A percentile compares a stretch with the other conserved stretches of the same genome.
Conservation (phyloP, 441 rosid species). For the Monsonia emarginata region DNA sequence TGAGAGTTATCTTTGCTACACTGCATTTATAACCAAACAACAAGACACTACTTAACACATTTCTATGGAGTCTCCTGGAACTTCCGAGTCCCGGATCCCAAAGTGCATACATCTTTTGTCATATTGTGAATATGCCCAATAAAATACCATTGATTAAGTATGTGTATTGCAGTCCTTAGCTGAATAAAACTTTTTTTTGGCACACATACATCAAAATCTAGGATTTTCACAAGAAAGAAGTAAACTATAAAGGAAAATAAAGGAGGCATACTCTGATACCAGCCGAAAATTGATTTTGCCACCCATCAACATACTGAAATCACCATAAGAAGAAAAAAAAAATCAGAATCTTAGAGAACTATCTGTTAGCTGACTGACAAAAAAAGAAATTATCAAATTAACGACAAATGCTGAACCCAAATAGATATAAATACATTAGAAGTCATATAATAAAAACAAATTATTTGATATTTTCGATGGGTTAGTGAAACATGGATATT, state of each 20-base stretch:
- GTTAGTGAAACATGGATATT: background rate
- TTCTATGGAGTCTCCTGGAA: background rate
- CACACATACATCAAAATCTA: background rate
- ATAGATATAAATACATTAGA: background rate
- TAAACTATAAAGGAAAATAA: background rate
- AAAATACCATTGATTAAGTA: background rate
- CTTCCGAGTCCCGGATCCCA: background rate
- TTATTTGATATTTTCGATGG: background rate
- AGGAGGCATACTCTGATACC: slow-evolving; percentile 58
- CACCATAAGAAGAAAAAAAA: slow-evolving; percentile 2
- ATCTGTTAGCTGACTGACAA: background rate
- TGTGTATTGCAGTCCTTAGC: background rate
- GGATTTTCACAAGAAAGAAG: background rate
- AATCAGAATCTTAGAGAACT: background rate
- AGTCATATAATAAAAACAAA: background rate
- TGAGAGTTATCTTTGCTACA: background rate
- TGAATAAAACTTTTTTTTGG: background rate
- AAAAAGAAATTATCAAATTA: background rate
- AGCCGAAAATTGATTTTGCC: slow-evolving; percentile 70
- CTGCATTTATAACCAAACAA: background rate
- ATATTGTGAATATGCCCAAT: background rate
- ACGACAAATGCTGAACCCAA: background rate
- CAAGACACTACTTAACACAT: background rate
- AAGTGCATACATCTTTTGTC: background rate
- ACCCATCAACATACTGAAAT: slow-evolving; percentile 59